phyloP scores from a whole-genome alignment of 306 rosid genomes.

The Dicorynia guianensis region DNA sequence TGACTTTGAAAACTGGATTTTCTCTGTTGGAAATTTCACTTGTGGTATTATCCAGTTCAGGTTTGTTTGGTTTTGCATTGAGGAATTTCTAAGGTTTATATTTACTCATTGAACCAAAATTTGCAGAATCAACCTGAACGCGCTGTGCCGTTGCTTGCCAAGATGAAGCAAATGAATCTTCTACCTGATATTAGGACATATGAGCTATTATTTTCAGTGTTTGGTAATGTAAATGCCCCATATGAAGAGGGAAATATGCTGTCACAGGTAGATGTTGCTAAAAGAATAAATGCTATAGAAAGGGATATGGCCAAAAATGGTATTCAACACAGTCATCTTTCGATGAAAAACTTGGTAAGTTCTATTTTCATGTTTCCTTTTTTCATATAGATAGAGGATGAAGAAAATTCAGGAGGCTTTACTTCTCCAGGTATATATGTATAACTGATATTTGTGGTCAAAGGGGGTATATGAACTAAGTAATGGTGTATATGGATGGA shows the following conservation, averaged over 20 bases:
- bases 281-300: conserved; percentile 78
- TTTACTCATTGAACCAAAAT: conserved; percentile 37
- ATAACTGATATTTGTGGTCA: conserved; percentile 26
- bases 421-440: conserved; percentile 10
- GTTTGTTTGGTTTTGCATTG: conserved; percentile 27
- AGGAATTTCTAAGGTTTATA: conserved; percentile 25
- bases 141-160: conserved; percentile 70
- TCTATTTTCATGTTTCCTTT: conserved; percentile 32
- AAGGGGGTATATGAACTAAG: conserved; percentile 13
- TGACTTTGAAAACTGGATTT: conserved; percentile 27
- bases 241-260: conserved; percentile 68
- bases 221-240: conserved; percentile 78
- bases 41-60: background rate
- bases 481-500: conserved; percentile 19
- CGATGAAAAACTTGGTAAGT: conserved; percentile 75
- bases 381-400: conserved; percentile 39
- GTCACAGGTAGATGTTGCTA: conserved; percentile 68
- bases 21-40: conserved; percentile 20
- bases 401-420: conserved; percentile 28
- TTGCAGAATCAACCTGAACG: conserved; percentile 85
- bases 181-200: conserved; percentile 76
- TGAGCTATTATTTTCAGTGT: conserved; percentile 76
- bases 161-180: conserved; percentile 68
- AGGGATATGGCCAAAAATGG: conserved; percentile 71
- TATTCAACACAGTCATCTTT: conserved; percentile 69